These are phyloP conservation scores for Elaphomyces granulatus DNA, from an alignment of 495 filamentous ascomycete genomes.

Conservation along the genomic window DNA sequence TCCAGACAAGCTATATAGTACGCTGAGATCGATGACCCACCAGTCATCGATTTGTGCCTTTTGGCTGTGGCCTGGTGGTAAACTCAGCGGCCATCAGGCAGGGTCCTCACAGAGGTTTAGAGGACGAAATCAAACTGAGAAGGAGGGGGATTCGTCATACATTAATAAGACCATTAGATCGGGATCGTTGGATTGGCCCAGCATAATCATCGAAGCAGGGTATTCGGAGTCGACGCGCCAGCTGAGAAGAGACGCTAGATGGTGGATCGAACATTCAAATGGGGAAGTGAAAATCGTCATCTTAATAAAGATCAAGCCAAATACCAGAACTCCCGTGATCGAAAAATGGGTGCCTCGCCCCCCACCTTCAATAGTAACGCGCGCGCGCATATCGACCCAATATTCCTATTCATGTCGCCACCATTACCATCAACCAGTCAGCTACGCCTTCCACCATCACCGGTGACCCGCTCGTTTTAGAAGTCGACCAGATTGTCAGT, in stretches of 20 bases:
- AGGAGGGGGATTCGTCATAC: too few relatives aligned
- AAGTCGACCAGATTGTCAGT: background rate
- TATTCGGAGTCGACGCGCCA: slow-evolving; percentile 2
- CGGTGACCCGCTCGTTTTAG: background rate
- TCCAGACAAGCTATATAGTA: too few relatives aligned
- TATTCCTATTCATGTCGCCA: background rate
- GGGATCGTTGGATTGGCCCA: too few relatives aligned
- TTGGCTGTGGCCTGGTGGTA: too few relatives aligned
- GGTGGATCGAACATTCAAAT: slow-evolving; percentile 1
- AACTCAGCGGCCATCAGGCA: too few relatives aligned
- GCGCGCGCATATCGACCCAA: background rate
- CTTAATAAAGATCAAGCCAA: slow-evolving; percentile 51
- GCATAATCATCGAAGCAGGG: slow-evolving; percentile 1
- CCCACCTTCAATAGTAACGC: background rate
- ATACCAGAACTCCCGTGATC: slow-evolving; percentile 63
- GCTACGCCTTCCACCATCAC: background rate
- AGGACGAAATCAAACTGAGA: too few relatives aligned
- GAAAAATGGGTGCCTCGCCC: slow-evolving; percentile 40
- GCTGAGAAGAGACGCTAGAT: slow-evolving; percentile 1
- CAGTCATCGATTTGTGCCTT: too few relatives aligned
- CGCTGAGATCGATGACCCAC: too few relatives aligned
- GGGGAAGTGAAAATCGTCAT: slow-evolving; percentile 1
- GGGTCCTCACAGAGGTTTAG: too few relatives aligned
- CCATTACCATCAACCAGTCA: background rate
- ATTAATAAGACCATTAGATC: too few relatives aligned